Evolutionary conservation across 164 flowering plant species (phyloP).

Genomic region (Litsea cubeba): DNA sequence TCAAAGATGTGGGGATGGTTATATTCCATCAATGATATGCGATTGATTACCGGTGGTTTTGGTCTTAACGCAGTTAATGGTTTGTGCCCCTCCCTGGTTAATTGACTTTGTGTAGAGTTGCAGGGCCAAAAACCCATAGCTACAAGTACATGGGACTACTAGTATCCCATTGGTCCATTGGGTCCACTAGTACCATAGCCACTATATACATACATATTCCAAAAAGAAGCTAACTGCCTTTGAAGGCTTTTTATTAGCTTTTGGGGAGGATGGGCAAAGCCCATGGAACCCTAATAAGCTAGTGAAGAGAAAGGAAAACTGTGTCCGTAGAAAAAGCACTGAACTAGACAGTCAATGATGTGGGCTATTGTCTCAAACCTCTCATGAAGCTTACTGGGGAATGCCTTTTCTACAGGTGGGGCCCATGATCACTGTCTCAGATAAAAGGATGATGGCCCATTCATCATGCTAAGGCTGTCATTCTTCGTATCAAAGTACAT

Average conservation of each 20-base stretch:
- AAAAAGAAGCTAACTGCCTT: not conserved
- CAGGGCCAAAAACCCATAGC: no score
- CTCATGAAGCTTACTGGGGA: not conserved
- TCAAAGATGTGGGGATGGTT: not conserved
- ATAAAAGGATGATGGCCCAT: not conserved
- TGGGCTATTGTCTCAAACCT: not conserved
- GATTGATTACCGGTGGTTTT: not conserved
- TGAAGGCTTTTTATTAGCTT: not conserved
- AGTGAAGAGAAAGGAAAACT: not conserved
- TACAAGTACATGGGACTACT: not conserved
- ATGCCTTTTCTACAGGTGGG: not conserved
- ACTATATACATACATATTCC: not conserved
- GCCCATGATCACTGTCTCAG: not conserved
- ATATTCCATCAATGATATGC: not conserved
- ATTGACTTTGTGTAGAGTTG: no score
- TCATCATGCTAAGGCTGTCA: constrained; percentile 1
- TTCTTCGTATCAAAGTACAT: not conserved
- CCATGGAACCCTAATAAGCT: not conserved
- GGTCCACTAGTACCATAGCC: not conserved
- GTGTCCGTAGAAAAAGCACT: not conserved
- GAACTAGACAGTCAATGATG: not conserved
- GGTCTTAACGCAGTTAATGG: not conserved
- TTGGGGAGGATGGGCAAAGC: not conserved
- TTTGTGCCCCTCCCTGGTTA: not conserved
- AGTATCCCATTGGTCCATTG: not conserved